These are phyloP conservation scores for Epichloe brachyelytri DNA, from an alignment of 2,329 filamentous ascomycete species.

Conservation along the genomic window DNA sequence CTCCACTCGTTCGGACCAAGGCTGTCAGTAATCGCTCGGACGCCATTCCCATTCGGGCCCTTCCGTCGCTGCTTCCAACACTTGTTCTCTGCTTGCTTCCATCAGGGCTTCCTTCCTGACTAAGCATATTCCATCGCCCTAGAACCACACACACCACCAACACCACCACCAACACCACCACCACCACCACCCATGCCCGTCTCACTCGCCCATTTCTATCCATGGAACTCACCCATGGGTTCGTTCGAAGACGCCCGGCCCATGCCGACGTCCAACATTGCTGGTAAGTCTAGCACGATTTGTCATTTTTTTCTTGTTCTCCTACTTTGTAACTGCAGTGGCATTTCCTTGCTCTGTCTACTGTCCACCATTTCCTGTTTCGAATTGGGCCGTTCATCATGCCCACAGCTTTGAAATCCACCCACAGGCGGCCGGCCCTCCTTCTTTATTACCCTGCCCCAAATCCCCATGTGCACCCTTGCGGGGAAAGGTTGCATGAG, in stretches of 20 bases:
- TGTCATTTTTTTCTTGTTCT: neutral
- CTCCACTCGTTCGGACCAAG: neutral
- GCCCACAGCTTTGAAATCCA: neutral
- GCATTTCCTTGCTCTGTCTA: too few species aligned
- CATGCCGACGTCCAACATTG: neutral
- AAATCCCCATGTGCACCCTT: too few species aligned
- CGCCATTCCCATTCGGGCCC: neutral
- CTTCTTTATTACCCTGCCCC: neutral
- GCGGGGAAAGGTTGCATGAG: too few species aligned
- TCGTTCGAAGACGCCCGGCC: neutral
- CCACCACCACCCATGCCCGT: constrained; percentile 4
- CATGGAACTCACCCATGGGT: constrained; percentile 1
- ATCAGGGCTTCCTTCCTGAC: constrained; percentile 2
- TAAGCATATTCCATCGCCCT: neutral
- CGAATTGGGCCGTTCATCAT: too few species aligned
- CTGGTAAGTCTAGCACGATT: neutral
- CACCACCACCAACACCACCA: neutral
- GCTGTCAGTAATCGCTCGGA: neutral
- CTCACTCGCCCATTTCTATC: constrained; percentile 1
- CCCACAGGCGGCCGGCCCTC: neutral
- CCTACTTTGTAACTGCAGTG: neutral
- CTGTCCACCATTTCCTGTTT: too few species aligned
- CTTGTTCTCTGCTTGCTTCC: constrained; percentile 1
- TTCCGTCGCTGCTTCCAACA: neutral
- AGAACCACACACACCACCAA: neutral